Conservation (phyloP, 2,329 filamentous ascomycete genomes). For the Fusarium keratoplasticum region DNA sequence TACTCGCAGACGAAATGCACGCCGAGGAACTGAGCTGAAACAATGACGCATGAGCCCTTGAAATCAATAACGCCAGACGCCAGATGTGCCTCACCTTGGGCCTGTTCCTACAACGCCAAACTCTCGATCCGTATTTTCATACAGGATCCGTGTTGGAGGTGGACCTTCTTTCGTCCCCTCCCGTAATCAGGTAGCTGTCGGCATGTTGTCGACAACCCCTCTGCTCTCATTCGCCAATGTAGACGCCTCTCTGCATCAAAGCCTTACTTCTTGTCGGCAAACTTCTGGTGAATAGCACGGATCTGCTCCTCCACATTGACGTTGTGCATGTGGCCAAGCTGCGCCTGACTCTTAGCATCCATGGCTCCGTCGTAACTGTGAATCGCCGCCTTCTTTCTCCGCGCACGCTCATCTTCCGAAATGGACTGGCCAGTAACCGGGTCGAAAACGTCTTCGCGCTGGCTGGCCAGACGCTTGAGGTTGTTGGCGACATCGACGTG, state of each 20-base stretch:
- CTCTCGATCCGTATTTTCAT: conserved; percentile 17
- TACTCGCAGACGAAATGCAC: conserved; percentile 7
- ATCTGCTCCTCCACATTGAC: conserved; percentile 91
- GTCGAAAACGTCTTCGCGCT: conserved; percentile 90
- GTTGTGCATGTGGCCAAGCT: conserved; percentile 70
- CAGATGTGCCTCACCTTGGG: conserved; percentile 45
- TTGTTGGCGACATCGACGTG: conserved; percentile 92
- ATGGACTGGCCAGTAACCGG: conserved; percentile 74
- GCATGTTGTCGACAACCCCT: background rate
- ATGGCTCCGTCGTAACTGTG: conserved; percentile 74
- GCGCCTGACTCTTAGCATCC: conserved; percentile 66
- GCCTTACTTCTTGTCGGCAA: conserved; percentile 54
- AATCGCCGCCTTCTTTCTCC: conserved; percentile 79
- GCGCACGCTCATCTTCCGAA: conserved; percentile 77
- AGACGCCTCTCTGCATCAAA: background rate
- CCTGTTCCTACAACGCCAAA: conserved; percentile 40
- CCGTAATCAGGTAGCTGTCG: background rate
- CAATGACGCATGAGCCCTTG: conserved; percentile 42
- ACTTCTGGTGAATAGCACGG: conserved; percentile 69
- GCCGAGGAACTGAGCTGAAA: conserved; percentile 36
- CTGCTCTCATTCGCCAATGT: conserved; percentile 1
- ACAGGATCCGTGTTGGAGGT: conserved; percentile 15
- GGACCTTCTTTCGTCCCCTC: background rate
- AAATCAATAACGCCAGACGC: conserved; percentile 41
- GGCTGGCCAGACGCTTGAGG: conserved; percentile 91